Percentiles rank a stretch among this genome's conserved stretches.
Evolutionary conservation across 1,139 yeast species (phyloP).

Genomic region (Taphrina confusa): DNA sequence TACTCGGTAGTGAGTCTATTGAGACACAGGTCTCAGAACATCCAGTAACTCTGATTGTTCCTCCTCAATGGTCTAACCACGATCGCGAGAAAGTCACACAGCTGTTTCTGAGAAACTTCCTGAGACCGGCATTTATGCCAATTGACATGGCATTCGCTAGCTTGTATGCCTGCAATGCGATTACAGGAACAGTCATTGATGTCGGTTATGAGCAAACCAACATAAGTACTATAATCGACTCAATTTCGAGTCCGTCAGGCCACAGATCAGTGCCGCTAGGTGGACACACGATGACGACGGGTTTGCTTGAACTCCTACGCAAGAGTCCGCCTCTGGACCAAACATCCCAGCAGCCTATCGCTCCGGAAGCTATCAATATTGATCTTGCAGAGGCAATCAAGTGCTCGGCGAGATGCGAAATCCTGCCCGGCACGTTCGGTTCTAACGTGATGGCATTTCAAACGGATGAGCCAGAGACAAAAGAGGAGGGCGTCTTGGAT

Average conservation of each 20-base stretch:
- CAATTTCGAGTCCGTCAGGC: neutral
- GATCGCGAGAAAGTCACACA: slow-evolving; percentile 36
- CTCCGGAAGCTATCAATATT: slow-evolving; percentile 52
- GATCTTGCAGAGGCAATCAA: slow-evolving; percentile 61
- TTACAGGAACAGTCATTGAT: slow-evolving; percentile 71
- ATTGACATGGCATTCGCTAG: slow-evolving; percentile 71
- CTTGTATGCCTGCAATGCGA: slow-evolving; percentile 68
- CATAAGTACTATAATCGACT: slow-evolving; percentile 18
- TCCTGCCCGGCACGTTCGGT: slow-evolving; percentile 50
- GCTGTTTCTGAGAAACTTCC: slow-evolving; percentile 67
- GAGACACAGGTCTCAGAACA: slow-evolving; percentile 22
- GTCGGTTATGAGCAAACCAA: slow-evolving; percentile 68
- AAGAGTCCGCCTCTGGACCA: slow-evolving; percentile 32
- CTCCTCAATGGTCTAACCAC: slow-evolving; percentile 36
- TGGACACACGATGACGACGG: slow-evolving; percentile 61
- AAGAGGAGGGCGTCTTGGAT: slow-evolving; percentile 72
- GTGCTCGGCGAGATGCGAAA: slow-evolving; percentile 73
- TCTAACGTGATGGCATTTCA: slow-evolving; percentile 25
- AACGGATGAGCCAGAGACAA: slow-evolving; percentile 44
- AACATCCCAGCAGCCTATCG: slow-evolving; percentile 51
- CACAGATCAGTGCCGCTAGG: slow-evolving; percentile 50
- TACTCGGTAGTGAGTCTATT: slow-evolving; percentile 5
- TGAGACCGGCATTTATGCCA: slow-evolving; percentile 71
- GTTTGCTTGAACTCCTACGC: slow-evolving; percentile 55
- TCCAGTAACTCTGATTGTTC: slow-evolving; percentile 37